phyloP scores from a whole-genome alignment of 2,329 filamentous ascomycete genomes.

The Epichloe festucae region DNA sequence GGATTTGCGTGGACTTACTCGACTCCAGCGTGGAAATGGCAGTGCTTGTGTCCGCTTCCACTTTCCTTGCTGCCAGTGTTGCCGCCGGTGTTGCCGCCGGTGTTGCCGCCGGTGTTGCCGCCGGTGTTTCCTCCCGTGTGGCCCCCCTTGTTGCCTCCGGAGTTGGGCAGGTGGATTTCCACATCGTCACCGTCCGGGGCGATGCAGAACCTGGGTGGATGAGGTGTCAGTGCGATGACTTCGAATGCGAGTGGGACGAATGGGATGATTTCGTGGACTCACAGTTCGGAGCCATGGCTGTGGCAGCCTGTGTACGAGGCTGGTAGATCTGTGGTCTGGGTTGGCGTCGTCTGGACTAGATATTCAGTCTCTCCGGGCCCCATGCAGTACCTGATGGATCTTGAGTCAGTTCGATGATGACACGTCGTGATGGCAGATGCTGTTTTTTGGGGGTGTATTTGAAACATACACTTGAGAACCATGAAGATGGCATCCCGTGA shows the following conservation, averaged over 20 bases:
- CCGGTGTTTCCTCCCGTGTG: conserved; percentile 5
- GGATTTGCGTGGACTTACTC: conserved; percentile 39
- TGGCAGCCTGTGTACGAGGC: conserved; percentile 54
- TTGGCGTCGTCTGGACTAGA: conserved; percentile 32
- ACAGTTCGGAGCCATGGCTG: conserved; percentile 44
- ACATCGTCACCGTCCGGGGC: conserved; percentile 47
- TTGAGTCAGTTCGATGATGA: neutral
- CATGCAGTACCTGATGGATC: conserved; percentile 28
- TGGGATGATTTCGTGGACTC: conserved; percentile 4
- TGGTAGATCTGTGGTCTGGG: conserved; percentile 41
- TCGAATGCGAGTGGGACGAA: conserved; percentile 3
- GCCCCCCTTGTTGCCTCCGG: conserved; percentile 10
- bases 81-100: neutral
- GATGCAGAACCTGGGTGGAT: conserved; percentile 43
- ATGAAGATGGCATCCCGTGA: conserved; percentile 30
- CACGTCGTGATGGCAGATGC: neutral
- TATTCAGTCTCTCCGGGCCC: conserved; percentile 28
- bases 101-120: neutral
- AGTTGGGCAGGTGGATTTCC: conserved; percentile 28
- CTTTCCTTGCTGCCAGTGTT: conserved; percentile 4
- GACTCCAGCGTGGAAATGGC: conserved; percentile 61
- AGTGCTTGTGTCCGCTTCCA: conserved; percentile 6
- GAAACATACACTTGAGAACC: conserved; percentile 22
- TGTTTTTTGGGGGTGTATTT: neutral
- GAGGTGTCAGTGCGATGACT: neutral